Base-by-base conservation (phyloP, 1,284 basidiomycete genomes). In the Trichosporon sp. region DNA sequence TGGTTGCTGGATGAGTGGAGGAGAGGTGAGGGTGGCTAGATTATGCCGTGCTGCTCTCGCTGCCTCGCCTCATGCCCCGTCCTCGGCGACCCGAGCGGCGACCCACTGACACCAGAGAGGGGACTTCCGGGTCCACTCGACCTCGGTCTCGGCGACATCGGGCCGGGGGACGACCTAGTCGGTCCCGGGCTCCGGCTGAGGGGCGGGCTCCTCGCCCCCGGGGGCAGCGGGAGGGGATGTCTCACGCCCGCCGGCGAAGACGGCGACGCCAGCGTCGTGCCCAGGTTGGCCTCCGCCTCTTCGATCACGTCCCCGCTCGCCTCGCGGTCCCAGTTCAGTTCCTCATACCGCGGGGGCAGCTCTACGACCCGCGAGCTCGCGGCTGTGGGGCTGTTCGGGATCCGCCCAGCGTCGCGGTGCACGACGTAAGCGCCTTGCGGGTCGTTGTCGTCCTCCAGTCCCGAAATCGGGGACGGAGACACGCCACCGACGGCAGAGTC, bases 331-430 rank as follows among this genome's bases (percentile, higher is more conserved):
- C 81, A 83, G 63, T 79, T 71, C 54, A 83, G 67, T 71, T 83
- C 79, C 31, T 83, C 82, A 70, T 83, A 83, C 65, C 82, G 72
- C 4, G 82, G 82, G 26, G 82, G 82, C 54, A 83, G 72, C 70
- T 83, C 82, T 19, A 80, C 51, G 6, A 78, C 78, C 32, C 67
- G 72, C 4, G 43, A 21, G 32, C 35, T 14, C 5, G 54, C 19
- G 11, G 46, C 14, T 10, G 32, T 48, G 0, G 67, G 51, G 10
- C 35, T 51, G 21, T 70, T 64, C 0, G 63, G 56, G 5, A 80
- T 71, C 12, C 81, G 70, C 1, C 82, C 82, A 0, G 77, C 81
- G 75, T 83, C 82, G 8, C 78, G 73, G 75, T 83, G 82, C 4
- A 83, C 76, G 65, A 82, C 73, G 68, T 78, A 81, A 37, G 78